Percentiles rank a stretch among this genome's conserved stretches.
Conservation (phyloP, 441 rosid genomes). For the Gossypium trilobum region DNA sequence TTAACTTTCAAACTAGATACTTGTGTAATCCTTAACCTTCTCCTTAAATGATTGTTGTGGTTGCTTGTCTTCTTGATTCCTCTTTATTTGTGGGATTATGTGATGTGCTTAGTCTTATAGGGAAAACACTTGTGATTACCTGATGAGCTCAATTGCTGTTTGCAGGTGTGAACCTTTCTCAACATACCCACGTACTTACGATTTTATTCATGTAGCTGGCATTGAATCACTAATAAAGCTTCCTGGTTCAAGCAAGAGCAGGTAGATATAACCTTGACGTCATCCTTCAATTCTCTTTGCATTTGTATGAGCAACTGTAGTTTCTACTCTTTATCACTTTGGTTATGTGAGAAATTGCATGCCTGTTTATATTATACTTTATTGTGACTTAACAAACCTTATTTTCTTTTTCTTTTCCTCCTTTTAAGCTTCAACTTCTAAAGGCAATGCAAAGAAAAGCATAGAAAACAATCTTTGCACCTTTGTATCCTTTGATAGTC, state of each 20-base stretch:
- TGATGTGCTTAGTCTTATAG: background rate
- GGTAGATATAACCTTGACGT: constrained; percentile 32
- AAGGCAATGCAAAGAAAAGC: background rate
- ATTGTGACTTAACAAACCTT: background rate
- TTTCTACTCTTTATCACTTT: background rate
- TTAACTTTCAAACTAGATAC: background rate
- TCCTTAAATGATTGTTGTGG: background rate
- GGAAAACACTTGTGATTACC: background rate
- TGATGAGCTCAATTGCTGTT: constrained; percentile 18
- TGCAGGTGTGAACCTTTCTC: constrained; percentile 98
- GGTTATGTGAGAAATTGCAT: background rate
- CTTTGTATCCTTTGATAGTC: background rate
- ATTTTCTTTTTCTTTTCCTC: background rate
- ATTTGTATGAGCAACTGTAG: background rate
- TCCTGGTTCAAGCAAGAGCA: constrained; percentile 47
- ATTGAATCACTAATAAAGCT: constrained; percentile 62
- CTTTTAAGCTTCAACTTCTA: background rate
- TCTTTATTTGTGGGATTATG: background rate
- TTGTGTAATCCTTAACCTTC: background rate
- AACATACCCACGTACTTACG: constrained; percentile 88
- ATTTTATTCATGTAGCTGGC: constrained; percentile 57
- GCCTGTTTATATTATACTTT: background rate
- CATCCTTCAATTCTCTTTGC: constrained; percentile 8
- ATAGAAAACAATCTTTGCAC: background rate
- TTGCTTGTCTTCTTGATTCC: background rate